These are phyloP conservation scores for Trichoderma virens DNA, from an alignment of 495 filamentous ascomycete genomes.

Conservation along the genomic window DNA sequence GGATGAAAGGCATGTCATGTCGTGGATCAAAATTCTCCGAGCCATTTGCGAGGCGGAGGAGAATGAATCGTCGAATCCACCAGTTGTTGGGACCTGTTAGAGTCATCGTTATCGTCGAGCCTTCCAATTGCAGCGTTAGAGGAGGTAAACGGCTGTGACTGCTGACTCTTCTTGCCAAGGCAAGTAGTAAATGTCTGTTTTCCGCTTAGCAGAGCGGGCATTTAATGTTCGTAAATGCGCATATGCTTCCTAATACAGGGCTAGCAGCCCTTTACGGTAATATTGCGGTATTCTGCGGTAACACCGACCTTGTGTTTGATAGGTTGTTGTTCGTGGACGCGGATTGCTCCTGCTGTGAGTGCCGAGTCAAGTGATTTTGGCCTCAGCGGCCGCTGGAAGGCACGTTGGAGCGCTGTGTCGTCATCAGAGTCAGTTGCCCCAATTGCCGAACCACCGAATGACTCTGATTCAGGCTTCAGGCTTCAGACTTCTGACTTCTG, in stretches of 20 bases:
- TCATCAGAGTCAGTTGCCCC: background rate
- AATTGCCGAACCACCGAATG: background rate
- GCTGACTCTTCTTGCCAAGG: background rate
- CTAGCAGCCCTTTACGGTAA: background rate
- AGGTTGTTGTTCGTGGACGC: background rate
- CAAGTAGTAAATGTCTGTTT: background rate
- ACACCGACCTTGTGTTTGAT: background rate
- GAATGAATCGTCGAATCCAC: too few species aligned
- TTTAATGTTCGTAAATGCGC: background rate
- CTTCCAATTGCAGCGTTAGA: too few species aligned
- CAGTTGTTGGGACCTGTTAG: too few species aligned
- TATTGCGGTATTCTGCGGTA: background rate
- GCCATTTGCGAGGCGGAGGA: too few species aligned
- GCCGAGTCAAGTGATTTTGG: background rate
- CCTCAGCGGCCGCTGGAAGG: background rate
- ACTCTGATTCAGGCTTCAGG: background rate
- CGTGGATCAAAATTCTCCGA: too few species aligned
- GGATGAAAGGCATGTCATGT: too few species aligned
- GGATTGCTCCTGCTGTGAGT: background rate
- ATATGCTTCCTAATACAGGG: background rate
- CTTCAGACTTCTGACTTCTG: background rate
- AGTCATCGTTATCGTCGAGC: too few species aligned
- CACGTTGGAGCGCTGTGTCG: background rate
- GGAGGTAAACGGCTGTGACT: background rate
- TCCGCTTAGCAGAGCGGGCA: background rate